phyloP scores from a whole-genome alignment of 2,329 filamentous ascomycete species.

The Colletotrichum echinochloae region DNA sequence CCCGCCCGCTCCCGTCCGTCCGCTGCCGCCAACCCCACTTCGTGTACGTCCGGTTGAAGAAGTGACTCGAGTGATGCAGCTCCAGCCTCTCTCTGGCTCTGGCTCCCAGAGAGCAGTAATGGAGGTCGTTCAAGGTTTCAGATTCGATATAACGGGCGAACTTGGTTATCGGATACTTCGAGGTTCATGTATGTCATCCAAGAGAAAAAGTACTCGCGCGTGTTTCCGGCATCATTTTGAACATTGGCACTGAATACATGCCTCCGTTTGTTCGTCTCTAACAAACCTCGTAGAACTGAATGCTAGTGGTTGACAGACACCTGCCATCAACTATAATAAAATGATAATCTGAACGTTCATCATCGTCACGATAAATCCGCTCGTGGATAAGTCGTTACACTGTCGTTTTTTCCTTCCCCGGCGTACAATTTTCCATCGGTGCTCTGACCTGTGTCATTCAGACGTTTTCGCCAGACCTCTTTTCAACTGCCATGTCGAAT shows the following conservation, averaged over 20 bases:
- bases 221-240: background rate
- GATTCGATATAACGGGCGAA: too few species aligned
- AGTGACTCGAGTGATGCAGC: background rate
- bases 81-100: background rate
- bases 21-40: background rate
- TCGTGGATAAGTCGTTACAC: background rate
- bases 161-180: too few species aligned
- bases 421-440: background rate
- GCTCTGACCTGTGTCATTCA: background rate
- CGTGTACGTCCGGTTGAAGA: background rate
- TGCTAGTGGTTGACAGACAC: too few species aligned
- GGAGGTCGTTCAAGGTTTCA: background rate
- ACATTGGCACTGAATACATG: background rate
- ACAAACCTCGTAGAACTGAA: background rate
- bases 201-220: background rate
- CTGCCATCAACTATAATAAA: background rate
- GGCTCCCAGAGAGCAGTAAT: background rate
- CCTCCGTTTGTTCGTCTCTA: background rate
- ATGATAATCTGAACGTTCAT: background rate
- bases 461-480: conserved; percentile 12
- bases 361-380: background rate
- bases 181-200: too few species aligned
- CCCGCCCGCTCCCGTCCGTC: background rate
- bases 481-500: conserved; percentile 33
- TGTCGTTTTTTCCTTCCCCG: background rate